Evolutionary conservation across 2,329 filamentous ascomycete genomes (phyloP), one percentile per base, ranked within the genome.

Genomic region (Paracamarosporium sp.): DNA sequence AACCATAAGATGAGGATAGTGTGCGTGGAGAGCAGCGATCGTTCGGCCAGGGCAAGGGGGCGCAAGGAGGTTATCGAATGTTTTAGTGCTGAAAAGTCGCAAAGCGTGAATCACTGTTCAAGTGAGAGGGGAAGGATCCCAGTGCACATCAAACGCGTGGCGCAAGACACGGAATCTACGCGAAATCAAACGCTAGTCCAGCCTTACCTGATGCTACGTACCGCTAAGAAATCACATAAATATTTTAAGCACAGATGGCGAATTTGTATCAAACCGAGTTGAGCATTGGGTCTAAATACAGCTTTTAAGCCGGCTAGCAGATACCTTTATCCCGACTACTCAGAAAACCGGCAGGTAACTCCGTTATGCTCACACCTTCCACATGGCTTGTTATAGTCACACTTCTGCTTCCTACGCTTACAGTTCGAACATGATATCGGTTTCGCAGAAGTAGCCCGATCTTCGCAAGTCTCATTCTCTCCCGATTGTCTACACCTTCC

Each of bases 151-250:
- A 13, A 28, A 28, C 44, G 11, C n/a, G 44, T 15, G 46, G n/a
- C 30, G 17, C 13, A 15, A n/a, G n/a, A 53, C 51, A 27, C 51
- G 51, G 20, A 28, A 35, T 27, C 7, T 11, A 55, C 53, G 36
- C 53, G 53, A 33, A 20, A 11, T 55, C 53, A 55, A 45, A 35
- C 53, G 53, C 53, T 55, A 55, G 27, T 20, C 31, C 27, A 31
- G 40, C 40, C 22, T 12, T 43, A 27, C 5, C 12, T 8, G 40
- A 43, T 22, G 13, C 2, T 25, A 13, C 30, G 30, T 31, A 13
- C 30, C 7, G 6, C 30, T 31, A 31, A 31, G 30, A 13, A 31
- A 31, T 13, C 30, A 6, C 30, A 31, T 31, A n/a, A n/a, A n/a
- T n/a, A n/a, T n/a, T n/a, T n/a, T n/a, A n/a, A n/a, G n/a, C n/a